These are phyloP conservation scores for Colletotrichum incanum DNA, from an alignment of 2,329 filamentous ascomycete genomes.

Conservation along the genomic window DNA sequence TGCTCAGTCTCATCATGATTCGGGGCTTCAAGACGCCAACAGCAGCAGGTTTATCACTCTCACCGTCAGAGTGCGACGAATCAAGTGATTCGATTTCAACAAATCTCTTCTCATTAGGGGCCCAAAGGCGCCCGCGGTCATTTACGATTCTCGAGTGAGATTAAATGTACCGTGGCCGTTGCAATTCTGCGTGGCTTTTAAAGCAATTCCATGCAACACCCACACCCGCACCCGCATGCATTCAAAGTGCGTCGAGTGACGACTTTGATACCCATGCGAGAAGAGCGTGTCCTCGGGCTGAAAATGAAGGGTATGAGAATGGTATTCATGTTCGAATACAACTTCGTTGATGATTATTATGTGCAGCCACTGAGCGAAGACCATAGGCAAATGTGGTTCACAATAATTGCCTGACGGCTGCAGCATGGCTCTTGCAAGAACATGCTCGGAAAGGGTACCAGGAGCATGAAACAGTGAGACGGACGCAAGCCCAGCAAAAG, in stretches of 20 bases:
- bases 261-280: not conserved
- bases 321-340: too few species aligned
- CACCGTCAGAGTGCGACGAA: not conserved
- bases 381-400: not conserved
- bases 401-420: not conserved
- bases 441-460: not conserved
- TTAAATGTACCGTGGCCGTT: not conserved
- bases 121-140: not conserved
- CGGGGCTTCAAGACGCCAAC: slow-evolving; percentile 1
- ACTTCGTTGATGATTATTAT: not conserved
- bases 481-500: slow-evolving; percentile 2
- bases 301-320: not conserved
- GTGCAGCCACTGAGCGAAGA: not conserved
- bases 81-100: slow-evolving; percentile 18
- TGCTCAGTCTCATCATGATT: slow-evolving; percentile 3
- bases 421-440: not conserved
- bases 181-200: not conserved
- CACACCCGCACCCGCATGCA: too few species aligned
- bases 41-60: not conserved
- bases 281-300: not conserved
- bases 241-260: not conserved
- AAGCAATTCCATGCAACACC: too few species aligned
- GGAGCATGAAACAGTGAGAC: slow-evolving; percentile 1
- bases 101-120: slow-evolving; percentile 2
- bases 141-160: not conserved